Conservation (phyloP, 352 stramenopile species). For the Pythium folliculosum region DNA sequence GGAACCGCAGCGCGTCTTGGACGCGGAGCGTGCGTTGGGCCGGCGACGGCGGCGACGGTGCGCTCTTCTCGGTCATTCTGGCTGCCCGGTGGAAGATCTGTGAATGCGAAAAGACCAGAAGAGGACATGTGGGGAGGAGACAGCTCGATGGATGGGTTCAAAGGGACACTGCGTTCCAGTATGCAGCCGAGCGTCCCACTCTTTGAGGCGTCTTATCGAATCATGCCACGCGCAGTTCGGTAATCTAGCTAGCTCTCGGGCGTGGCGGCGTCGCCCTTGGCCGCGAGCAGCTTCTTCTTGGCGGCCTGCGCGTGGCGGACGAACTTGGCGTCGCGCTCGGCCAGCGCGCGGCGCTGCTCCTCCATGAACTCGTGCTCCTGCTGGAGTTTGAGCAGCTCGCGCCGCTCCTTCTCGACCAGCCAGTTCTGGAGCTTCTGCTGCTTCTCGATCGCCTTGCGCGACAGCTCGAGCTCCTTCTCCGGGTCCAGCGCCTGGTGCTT, state of each 20-base stretch:
- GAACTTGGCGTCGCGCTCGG: conserved; percentile 81
- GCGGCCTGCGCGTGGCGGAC: conserved; percentile 67
- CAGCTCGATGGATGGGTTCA: too few species aligned
- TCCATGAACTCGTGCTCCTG: conserved; percentile 78
- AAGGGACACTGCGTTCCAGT: too few species aligned
- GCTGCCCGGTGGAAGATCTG: too few species aligned
- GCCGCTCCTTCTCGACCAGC: conserved; percentile 88
- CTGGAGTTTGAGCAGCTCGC: conserved; percentile 80
- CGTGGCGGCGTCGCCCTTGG: conserved; percentile 9
- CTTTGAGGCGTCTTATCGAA: too few species aligned
- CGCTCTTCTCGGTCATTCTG: too few species aligned
- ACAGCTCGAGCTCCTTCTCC: conserved; percentile 66
- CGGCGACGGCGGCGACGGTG: background rate
- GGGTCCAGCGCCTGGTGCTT: conserved; percentile 35
- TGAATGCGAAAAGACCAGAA: too few species aligned
- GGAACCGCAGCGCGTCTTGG: background rate
- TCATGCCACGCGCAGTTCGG: too few species aligned
- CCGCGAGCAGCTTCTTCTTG: conserved; percentile 60
- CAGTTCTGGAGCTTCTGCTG: conserved; percentile 89
- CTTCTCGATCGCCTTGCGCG: conserved; percentile 87
- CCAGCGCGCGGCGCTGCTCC: conserved; percentile 58
- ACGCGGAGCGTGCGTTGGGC: background rate
- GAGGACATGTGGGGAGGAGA: too few species aligned
- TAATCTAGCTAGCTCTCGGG: background rate
- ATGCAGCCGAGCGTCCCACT: too few species aligned